Evolutionary conservation across 805 yeast genomes (phyloP).

Genomic region (Candida chauliodis): DNA sequence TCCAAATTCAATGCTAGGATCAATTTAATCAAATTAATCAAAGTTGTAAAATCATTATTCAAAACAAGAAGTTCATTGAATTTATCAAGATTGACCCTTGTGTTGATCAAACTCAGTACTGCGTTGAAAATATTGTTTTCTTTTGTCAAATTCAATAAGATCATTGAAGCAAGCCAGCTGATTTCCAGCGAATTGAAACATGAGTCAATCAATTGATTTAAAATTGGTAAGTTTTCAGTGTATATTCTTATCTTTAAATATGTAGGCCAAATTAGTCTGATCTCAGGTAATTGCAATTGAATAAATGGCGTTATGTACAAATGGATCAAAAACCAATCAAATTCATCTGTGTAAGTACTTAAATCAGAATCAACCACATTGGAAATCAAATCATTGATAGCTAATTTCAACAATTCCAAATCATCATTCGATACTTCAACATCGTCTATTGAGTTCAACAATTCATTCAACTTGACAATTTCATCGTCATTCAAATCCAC

Average conservation of each 20-base stretch:
- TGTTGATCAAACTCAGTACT: not conserved
- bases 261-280: constrained; percentile 2
- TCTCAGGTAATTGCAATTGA: not conserved
- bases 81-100: not conserved
- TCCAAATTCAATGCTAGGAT: not conserved
- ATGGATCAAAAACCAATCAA: constrained; percentile 3
- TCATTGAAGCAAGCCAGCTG: constrained; percentile 1
- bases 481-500: not conserved
- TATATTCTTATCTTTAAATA: not conserved
- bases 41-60: constrained; percentile 5
- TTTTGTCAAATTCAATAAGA: constrained; percentile 1
- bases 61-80: not conserved
- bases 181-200: not conserved
- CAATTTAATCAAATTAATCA: constrained; percentile 3
- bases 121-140: not conserved
- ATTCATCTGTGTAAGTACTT: not conserved
- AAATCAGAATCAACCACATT: not conserved
- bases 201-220: not conserved
- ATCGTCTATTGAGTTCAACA: not conserved
- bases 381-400: no score
- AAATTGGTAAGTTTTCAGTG: not conserved
- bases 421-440: no score
- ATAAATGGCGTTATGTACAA: not conserved
- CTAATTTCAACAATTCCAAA: no score
- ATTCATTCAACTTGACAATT: not conserved